Evolutionary conservation across 352 stramenopile species (phyloP).

Genomic region (Phytophthora pluvialis): DNA sequence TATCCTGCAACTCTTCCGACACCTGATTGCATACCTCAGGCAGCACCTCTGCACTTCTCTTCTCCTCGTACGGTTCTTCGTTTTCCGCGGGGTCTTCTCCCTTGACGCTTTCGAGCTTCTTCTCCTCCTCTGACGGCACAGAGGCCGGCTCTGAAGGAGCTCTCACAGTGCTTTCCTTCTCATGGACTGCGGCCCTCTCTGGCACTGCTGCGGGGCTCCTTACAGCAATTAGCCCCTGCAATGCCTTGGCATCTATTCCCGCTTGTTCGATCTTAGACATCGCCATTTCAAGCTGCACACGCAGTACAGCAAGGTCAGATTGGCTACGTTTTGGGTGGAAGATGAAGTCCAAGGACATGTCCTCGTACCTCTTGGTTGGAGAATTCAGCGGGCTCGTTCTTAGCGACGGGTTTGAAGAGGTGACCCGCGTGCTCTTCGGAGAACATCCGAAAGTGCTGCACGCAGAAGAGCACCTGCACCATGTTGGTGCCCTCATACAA

Average conservation of each 20-base stretch:
- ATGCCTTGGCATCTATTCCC: slow-evolving; percentile 56
- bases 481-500: slow-evolving; percentile 88
- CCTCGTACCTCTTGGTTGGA: slow-evolving; percentile 68
- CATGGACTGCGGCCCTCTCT: slow-evolving; percentile 9
- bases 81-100: slow-evolving; percentile 27
- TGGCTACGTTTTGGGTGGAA: background rate
- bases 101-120: slow-evolving; percentile 12
- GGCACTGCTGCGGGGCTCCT: slow-evolving; percentile 3
- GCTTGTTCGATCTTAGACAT: slow-evolving; percentile 73
- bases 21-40: slow-evolving; percentile 40
- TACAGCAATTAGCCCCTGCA: slow-evolving; percentile 46
- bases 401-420: slow-evolving; percentile 50
- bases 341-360: background rate
- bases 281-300: slow-evolving; percentile 62
- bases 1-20: slow-evolving; percentile 34
- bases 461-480: slow-evolving; percentile 81
- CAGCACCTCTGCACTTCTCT: slow-evolving; percentile 10
- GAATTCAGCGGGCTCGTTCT: slow-evolving; percentile 51
- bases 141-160: background rate
- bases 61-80: slow-evolving; percentile 6
- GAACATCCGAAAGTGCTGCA: slow-evolving; percentile 82
- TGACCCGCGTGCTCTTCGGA: slow-evolving; percentile 53
- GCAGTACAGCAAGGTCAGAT: slow-evolving; percentile 2
- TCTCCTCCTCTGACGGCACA: slow-evolving; percentile 12
- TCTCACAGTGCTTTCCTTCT: slow-evolving; percentile 22